A percentile compares a stretch with the other conserved stretches of the same genome.
Evolutionary conservation across 805 yeast genomes (phyloP).

Genomic region (Babjeviella inositovora): DNA sequence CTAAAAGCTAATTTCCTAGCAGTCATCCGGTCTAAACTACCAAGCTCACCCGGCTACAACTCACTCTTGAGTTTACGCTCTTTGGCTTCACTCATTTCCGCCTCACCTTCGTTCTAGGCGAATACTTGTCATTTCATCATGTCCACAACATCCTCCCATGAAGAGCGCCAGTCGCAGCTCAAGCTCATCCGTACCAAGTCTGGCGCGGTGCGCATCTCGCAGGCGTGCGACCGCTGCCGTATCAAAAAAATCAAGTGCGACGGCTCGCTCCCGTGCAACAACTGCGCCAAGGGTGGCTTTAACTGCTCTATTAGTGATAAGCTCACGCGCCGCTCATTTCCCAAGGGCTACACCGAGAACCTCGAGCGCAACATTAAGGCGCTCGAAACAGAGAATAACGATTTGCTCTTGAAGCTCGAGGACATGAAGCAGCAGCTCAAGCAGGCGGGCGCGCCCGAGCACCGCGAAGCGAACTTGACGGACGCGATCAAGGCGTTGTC

Average conservation of each 20-base stretch:
- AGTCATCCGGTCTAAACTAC: no score
- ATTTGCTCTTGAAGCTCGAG: conserved; percentile 16
- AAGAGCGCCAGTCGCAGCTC: no score
- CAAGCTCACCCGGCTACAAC: no score
- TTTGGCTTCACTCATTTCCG: no score
- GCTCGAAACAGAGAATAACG: conserved; percentile 38
- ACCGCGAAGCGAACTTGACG: background rate
- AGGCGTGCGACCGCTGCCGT: conserved; percentile 74
- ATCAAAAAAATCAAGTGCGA: conserved; percentile 66
- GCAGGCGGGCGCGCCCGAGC: background rate
- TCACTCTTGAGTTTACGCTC: no score
- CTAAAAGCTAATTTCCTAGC: no score
- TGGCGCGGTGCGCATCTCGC: conserved; percentile 38
- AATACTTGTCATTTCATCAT: no score
- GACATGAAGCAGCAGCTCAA: conserved; percentile 8
- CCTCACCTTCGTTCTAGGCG: no score
- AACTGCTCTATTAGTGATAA: conserved; percentile 62
- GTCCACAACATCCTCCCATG: no score
- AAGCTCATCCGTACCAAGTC: conserved; percentile 2
- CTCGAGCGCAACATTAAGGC: conserved; percentile 46
- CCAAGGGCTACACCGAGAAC: conserved; percentile 69
- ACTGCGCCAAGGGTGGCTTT: conserved; percentile 49
- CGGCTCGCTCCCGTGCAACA: conserved; percentile 38
- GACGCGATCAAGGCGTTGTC: conserved; percentile 1
- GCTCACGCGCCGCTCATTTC: conserved; percentile 61